These are phyloP conservation scores for Colletotrichum sp. DNA, from an alignment of 2,329 filamentous ascomycete species.

Conservation along the genomic window DNA sequence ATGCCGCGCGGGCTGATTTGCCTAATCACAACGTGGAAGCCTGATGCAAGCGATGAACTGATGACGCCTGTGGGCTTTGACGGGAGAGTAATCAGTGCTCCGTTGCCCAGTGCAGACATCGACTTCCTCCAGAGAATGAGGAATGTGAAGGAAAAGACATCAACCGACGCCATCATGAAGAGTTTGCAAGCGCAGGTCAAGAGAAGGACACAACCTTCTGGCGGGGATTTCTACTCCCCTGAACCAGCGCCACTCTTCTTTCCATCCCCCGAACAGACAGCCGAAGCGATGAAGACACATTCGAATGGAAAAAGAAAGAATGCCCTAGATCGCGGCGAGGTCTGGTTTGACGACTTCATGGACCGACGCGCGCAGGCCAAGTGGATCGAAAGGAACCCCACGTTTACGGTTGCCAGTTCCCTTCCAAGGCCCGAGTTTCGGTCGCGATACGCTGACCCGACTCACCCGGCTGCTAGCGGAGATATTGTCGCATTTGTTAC, in stretches of 20 bases:
- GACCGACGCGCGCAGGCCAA: not conserved
- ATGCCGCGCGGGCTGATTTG: constrained; percentile 57
- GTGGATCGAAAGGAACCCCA: not conserved
- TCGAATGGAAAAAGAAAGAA: constrained; percentile 24
- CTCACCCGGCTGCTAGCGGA: not conserved
- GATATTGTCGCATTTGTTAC: not conserved
- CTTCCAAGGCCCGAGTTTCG: not conserved
- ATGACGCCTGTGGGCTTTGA: constrained; percentile 34
- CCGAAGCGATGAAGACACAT: constrained; percentile 14
- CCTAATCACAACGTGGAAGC: constrained; percentile 56
- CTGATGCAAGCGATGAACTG: constrained; percentile 34
- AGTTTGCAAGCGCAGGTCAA: not conserved
- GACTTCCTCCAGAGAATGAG: not conserved
- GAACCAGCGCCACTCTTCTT: constrained; percentile 54
- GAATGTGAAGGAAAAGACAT: not conserved
- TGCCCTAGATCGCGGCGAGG: not conserved
- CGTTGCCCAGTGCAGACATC: not conserved
- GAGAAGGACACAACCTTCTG: not conserved
- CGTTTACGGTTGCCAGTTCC: not conserved
- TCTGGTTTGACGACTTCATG: not conserved
- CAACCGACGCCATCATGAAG: not conserved
- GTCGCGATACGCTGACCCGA: not conserved
- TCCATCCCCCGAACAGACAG: constrained; percentile 42
- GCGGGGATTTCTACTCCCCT: constrained; percentile 44
- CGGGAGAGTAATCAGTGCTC: constrained; percentile 18